Percentiles rank a stretch among this genome's conserved stretches.
phyloP scores from a whole-genome alignment of 495 filamentous ascomycete species.

The Chlorociboria aeruginascens region DNA sequence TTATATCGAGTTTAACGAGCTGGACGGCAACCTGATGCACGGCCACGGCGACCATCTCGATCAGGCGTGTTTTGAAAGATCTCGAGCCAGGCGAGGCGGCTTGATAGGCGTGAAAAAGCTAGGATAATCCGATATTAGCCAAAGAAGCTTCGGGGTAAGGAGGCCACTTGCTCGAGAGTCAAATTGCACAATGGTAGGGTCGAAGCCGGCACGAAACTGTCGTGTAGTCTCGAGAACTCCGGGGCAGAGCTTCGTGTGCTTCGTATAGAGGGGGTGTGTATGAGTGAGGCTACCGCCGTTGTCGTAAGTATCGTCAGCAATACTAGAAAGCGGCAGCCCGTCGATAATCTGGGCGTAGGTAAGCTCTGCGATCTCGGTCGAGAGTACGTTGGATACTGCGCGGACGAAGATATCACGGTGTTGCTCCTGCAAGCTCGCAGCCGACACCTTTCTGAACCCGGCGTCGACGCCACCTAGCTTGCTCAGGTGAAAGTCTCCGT shows the following conservation, averaged over 20 bases:
- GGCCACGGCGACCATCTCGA: constrained; percentile 19
- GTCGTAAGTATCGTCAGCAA: constrained; percentile 15
- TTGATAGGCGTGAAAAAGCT: no score
- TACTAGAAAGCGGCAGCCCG: constrained; percentile 15
- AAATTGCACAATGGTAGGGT: no score
- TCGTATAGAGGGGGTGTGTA: constrained; percentile 2
- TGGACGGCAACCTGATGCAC: constrained; percentile 19
- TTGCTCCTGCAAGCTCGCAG: neutral
- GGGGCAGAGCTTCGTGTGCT: constrained; percentile 17
- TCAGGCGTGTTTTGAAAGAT: constrained; percentile 16
- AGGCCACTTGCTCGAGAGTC: no score
- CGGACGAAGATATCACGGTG: neutral
- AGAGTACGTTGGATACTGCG: neutral
- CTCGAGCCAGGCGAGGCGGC: no score
- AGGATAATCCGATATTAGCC: no score
- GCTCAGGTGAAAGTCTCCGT: no score
- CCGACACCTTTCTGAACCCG: neutral
- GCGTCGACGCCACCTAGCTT: neutral
- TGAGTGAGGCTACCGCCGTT: neutral
- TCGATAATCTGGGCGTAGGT: constrained; percentile 23
- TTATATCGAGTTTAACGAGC: constrained; percentile 11
- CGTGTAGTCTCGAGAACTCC: constrained; percentile 13
- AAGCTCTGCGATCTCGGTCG: constrained; percentile 10
- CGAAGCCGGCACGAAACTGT: constrained; percentile 3
- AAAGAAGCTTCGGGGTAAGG: no score